Base-by-base conservation (phyloP, 1,284 basidiomycete species). In the Malassezia yamatoensis region DNA sequence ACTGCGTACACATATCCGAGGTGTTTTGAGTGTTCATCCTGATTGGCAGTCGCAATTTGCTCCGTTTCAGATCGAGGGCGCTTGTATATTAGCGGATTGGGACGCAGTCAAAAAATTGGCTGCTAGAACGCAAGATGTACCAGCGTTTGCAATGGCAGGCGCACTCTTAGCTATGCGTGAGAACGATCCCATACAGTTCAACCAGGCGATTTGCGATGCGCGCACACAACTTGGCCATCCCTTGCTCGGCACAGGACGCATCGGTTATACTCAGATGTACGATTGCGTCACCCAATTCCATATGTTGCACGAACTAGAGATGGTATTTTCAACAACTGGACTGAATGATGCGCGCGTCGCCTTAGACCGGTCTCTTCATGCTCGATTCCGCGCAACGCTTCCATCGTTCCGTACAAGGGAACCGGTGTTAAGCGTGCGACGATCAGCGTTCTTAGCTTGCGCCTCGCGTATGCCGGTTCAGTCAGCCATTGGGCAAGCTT, bases 21-120 rank as follows among this genome's bases (percentile, higher is more conserved):
- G 94, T 16, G 85, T 96, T 5, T 79, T 98, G 24, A 87, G 85
- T 37, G 56, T 83, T 82, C 83, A 90, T 70, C 87, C 90, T 0
- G 82, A 85, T 47, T 98, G 93, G 93, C 81, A 86, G 53, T 71
- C 80, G 1, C 79, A 82, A 4, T 78, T 99, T 1, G 83, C 85
- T 8, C 84, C 85, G 0, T 96, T 89, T 74, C 85, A 89, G 62
- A 84, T 89, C 12, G 93, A 99, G 77, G 89, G 90, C 54, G 88
- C 89, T 1, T 93, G 90, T 83, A 93, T 93, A 79, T 85, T 90
- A 18, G 87, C 90, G 8, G 89, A 93, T 63, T 96, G 93, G 91
- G 80, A 83, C 9, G 85, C 68, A 37, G 69, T 70, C 2, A 49
- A 60, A 16, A 74, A 76, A 5, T 58, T 63, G 12, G 62, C 62